phyloP scores from a whole-genome alignment of 306 rosid species.

The Quercus dentata region DNA sequence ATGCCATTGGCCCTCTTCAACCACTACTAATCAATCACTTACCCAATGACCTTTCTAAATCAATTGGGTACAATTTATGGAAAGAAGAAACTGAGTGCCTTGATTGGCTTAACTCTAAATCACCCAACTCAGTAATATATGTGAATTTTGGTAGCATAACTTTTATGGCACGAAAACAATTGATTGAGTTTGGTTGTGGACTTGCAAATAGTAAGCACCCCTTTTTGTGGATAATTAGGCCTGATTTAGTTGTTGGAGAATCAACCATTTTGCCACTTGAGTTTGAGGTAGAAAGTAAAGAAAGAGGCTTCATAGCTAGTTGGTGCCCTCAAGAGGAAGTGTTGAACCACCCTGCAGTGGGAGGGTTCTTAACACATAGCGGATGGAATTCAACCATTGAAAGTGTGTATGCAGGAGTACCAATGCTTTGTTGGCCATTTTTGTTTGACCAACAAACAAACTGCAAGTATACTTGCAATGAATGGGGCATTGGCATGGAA shows the following conservation, averaged over 20 bases:
- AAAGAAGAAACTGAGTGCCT: slow-evolving; percentile 15
- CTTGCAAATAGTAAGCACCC: slow-evolving; percentile 9
- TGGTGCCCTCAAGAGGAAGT: slow-evolving; percentile 21
- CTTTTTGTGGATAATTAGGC: too few relatives aligned
- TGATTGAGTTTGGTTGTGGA: slow-evolving; percentile 9
- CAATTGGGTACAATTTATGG: slow-evolving; percentile 5
- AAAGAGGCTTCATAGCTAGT: not conserved
- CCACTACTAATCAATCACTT: not conserved
- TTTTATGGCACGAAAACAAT: not conserved
- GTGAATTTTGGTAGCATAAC: slow-evolving; percentile 13
- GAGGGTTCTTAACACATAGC: slow-evolving; percentile 8
- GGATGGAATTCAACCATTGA: slow-evolving; percentile 18
- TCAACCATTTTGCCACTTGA: too few relatives aligned
- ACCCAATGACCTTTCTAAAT: not conserved
- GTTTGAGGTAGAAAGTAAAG: too few relatives aligned
- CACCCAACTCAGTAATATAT: slow-evolving; percentile 7
- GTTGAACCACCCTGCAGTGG: slow-evolving; percentile 1
- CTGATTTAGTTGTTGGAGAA: too few relatives aligned
- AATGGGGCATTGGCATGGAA: not conserved
- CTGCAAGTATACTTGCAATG: not conserved
- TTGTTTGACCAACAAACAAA: not conserved
- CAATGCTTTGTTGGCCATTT: not conserved
- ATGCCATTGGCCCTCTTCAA: slow-evolving; percentile 15
- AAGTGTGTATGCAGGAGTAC: slow-evolving; percentile 1
- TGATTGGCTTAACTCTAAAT: slow-evolving; percentile 3